phyloP scores from a whole-genome alignment of 2,329 filamentous ascomycete genomes.

The Talaromyces sp. region DNA sequence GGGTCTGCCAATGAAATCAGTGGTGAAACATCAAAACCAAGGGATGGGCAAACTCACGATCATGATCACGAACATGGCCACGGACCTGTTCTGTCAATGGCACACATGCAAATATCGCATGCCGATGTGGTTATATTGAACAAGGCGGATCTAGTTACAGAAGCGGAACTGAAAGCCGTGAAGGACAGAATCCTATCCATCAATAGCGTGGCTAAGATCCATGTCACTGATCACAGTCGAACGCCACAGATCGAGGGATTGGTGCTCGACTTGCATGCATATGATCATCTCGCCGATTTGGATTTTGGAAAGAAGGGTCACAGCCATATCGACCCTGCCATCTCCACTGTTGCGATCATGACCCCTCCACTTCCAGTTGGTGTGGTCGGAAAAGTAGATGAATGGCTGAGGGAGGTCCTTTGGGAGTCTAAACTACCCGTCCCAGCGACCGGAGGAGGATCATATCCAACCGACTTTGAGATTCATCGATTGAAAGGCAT shows the following conservation, averaged over 20 bases:
- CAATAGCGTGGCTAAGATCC: conserved; percentile 83
- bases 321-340: conserved; percentile 86
- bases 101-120: conserved; percentile 94
- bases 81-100: conserved; percentile 79
- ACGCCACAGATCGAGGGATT: conserved; percentile 84
- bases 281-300: conserved; percentile 76
- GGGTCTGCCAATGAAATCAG: background rate
- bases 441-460: conserved; percentile 12
- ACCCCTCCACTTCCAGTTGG: conserved; percentile 61
- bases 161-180: conserved; percentile 69
- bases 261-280: conserved; percentile 87
- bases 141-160: conserved; percentile 81
- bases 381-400: conserved; percentile 69
- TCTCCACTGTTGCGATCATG: conserved; percentile 77
- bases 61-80: conserved; percentile 29
- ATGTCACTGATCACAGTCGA: conserved; percentile 76
- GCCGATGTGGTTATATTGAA: conserved; percentile 95
- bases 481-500: conserved; percentile 88
- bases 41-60: too few relatives aligned
- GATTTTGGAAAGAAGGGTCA: conserved; percentile 77
- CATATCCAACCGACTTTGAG: conserved; percentile 60
- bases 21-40: conserved; percentile 22
- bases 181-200: conserved; percentile 76
- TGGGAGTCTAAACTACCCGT: conserved; percentile 65
- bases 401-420: conserved; percentile 78